Evolutionary conservation across 1,284 basidiomycete genomes (phyloP), one percentile per base, ranked within the genome.

Genomic region (Ustilago crameri): DNA sequence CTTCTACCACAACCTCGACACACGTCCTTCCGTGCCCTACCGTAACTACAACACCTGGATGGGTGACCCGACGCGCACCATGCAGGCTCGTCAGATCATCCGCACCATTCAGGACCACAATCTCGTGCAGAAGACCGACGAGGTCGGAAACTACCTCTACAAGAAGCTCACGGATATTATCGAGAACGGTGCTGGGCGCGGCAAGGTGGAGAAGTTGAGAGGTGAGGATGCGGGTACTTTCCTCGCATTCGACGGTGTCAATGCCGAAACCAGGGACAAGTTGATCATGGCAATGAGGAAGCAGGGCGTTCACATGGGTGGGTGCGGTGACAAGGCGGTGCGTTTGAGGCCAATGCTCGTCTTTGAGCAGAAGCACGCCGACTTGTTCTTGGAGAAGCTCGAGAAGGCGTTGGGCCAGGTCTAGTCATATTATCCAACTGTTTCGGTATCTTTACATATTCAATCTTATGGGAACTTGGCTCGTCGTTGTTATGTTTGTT

Each of bases 71-170:
- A 85, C 86, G 47, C 84, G 86, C 54, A 85, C 86, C 0, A 76
- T 88, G 43, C 86, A 87, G 80, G 86, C 87, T 0, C 79, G 85
- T 44, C 83, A 85, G 67, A 85, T 87, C 66, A 85, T 88, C 76
- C 73, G 83, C 37, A 73, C 85, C 49, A 87, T 88, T 72, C 52
- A 83, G 40, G 50, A 80, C 34, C 63, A 86, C 76, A 55, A 76
- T 35, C 82, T 86, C 35, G 82, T 86, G 34, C 43, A 80, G 32
- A 81, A 84, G 68, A 85, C 84, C 15, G 78, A 79, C 38, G 34
- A 72, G 12, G 82, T 85, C 27, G 86, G 86, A 41, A 74, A 80
- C 24, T 65, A 78, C 51, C 78, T 86, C 41, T 84, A 84, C 75
- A 17, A 43, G 1, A 45, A 76, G 1, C 78, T 87, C 32, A 54